These are phyloP conservation scores for Chytriomyces sp. DNA, from an alignment of 192 early-diverging fungal species.

Conservation along the genomic window DNA sequence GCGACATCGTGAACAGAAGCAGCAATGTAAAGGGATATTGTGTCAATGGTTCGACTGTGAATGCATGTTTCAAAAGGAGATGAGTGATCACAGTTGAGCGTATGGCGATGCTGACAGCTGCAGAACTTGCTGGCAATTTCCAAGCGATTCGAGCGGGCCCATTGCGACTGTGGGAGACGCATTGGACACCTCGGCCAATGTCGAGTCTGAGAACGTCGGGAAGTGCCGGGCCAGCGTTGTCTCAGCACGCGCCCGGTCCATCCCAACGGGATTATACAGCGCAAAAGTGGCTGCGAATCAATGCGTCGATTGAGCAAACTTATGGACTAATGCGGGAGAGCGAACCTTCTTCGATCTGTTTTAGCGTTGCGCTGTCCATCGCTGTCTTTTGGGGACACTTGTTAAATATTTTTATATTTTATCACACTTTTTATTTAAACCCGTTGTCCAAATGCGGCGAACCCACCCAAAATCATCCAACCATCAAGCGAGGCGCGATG, in stretches of 20 bases:
- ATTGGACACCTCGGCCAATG: constrained; percentile 40
- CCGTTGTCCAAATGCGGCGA: too few species aligned
- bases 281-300: constrained; percentile 25
- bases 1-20: constrained; percentile 21
- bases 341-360: constrained; percentile 24
- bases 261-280: constrained; percentile 22
- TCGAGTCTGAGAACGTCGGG: constrained; percentile 78
- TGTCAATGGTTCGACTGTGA: constrained; percentile 22
- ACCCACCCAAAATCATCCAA: constrained; percentile 32
- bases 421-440: too few species aligned
- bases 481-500: constrained; percentile 89
- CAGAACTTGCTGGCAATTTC: constrained; percentile 62
- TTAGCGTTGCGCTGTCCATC: constrained; percentile 30
- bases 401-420: too few species aligned
- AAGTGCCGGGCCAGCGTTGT: constrained; percentile 75
- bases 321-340: neutral
- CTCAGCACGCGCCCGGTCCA: constrained; percentile 60
- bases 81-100: constrained; percentile 56
- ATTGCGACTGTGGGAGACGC: constrained; percentile 48
- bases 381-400: too few species aligned
- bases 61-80: neutral
- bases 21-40: too few species aligned
- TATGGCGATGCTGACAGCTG: constrained; percentile 68
- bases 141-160: constrained; percentile 64
- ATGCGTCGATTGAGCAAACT: neutral